Evolutionary conservation across 139 green algal genomes (phyloP).

Genomic region (Pycnococcus provasolii): DNA sequence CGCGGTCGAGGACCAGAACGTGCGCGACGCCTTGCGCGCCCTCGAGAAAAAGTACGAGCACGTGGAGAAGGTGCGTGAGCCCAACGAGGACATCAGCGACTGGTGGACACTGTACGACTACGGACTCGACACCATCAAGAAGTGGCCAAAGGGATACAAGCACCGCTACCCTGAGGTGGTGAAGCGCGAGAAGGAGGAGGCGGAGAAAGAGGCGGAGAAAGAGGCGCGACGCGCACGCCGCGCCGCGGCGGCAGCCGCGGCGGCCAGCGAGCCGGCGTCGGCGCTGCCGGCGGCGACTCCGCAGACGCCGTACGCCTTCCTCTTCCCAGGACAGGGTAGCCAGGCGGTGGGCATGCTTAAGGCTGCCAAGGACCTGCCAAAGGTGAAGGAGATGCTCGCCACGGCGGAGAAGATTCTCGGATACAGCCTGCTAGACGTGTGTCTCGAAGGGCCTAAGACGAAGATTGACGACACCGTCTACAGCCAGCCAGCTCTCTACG

Average conservation of each 20-base stretch:
- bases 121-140: slow-evolving; percentile 55
- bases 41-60: slow-evolving; percentile 67
- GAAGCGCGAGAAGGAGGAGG: not conserved
- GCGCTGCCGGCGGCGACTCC: not conserved
- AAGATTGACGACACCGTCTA: slow-evolving; percentile 72
- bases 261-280: slow-evolving; percentile 14
- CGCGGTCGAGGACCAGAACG: slow-evolving; percentile 34
- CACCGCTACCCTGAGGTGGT: slow-evolving; percentile 57
- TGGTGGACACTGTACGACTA: slow-evolving; percentile 92
- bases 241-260: no score
- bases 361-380: slow-evolving; percentile 44
- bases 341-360: slow-evolving; percentile 77
- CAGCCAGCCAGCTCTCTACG: slow-evolving; percentile 69
- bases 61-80: slow-evolving; percentile 45
- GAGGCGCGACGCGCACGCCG: not conserved
- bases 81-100: slow-evolving; percentile 69
- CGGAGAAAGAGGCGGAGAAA: slow-evolving; percentile 8
- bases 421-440: slow-evolving; percentile 60
- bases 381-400: slow-evolving; percentile 68
- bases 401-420: slow-evolving; percentile 64
- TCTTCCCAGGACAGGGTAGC: slow-evolving; percentile 83
- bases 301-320: slow-evolving; percentile 45
- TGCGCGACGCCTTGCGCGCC: slow-evolving; percentile 34
- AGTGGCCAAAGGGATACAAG: slow-evolving; percentile 57
- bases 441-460: slow-evolving; percentile 57